Percentiles rank a stretch among this genome's conserved stretches.
Evolutionary conservation across 1,139 yeast genomes (phyloP).

Genomic region (Kurtzmaniella natalensis): DNA sequence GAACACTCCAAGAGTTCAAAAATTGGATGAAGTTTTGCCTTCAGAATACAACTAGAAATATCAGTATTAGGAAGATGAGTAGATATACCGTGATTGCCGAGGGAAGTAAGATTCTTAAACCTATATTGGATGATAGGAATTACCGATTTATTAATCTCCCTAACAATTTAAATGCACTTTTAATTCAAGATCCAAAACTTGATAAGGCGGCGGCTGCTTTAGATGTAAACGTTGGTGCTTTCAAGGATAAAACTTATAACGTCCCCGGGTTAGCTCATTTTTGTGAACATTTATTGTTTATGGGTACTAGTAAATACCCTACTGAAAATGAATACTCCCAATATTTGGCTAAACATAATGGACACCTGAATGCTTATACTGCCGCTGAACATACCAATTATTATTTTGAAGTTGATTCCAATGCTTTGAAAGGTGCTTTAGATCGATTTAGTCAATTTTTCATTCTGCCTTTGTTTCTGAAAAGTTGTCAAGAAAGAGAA

Average conservation of each 20-base stretch:
- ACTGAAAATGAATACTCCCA: constrained; percentile 83
- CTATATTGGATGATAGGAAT: constrained; percentile 68
- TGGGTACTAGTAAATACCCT: constrained; percentile 96
- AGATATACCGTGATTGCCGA: constrained; percentile 18
- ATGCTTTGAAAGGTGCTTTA: constrained; percentile 77
- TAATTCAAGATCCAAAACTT: constrained; percentile 79
- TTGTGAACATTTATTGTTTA: constrained; percentile 90
- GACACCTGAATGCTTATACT: constrained; percentile 78
- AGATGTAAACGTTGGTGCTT: constrained; percentile 89
- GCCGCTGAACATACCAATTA: constrained; percentile 88
- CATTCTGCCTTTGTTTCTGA: constrained; percentile 75
- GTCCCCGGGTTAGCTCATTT: constrained; percentile 92
- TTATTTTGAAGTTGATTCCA: constrained; percentile 77
- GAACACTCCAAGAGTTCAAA: no score
- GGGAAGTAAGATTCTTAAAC: constrained; percentile 40
- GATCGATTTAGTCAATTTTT: constrained; percentile 94
- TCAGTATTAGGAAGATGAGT: constrained; percentile 2
- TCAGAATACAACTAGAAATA: background rate
- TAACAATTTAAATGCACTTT: constrained; percentile 67
- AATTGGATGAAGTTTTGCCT: constrained; percentile 1
- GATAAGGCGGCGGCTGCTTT: constrained; percentile 92
- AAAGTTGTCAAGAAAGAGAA: constrained; percentile 84
- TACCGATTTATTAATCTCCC: constrained; percentile 65
- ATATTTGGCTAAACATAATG: constrained; percentile 67
- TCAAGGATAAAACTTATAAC: constrained; percentile 64